A percentile compares a stretch with the other conserved stretches of the same genome.
phyloP scores from a whole-genome alignment of 2,329 filamentous ascomycete species.

The Capronia coronata region DNA sequence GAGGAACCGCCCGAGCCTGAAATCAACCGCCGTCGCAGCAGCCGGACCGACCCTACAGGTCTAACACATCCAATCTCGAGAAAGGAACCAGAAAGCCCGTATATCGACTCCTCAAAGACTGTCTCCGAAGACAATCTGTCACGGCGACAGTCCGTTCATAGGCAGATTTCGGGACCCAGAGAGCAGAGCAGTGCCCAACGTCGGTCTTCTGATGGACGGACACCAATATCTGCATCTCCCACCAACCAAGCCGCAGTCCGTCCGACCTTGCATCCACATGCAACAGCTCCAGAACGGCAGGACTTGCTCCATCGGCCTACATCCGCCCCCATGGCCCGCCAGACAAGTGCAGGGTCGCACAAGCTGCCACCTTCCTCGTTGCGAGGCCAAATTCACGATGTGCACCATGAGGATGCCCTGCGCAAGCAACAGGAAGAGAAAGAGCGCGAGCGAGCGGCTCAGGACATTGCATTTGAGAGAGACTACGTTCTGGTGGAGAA shows the following conservation, averaged over 20 bases:
- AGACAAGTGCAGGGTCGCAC: slow-evolving; percentile 45
- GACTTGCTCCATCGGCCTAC: slow-evolving; percentile 35
- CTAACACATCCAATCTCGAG: slow-evolving; percentile 19
- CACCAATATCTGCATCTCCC: slow-evolving; percentile 25
- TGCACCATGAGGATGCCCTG: slow-evolving; percentile 32
- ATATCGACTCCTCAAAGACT: slow-evolving; percentile 18
- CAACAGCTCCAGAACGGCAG: slow-evolving; percentile 39
- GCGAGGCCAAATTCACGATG: slow-evolving; percentile 42
- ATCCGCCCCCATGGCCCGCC: slow-evolving; percentile 52
- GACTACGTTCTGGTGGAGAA: slow-evolving; percentile 97
- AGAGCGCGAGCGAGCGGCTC: slow-evolving; percentile 61
- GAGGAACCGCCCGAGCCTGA: slow-evolving; percentile 4
- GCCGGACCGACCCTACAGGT: slow-evolving; percentile 23
- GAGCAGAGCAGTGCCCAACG: slow-evolving; percentile 13
- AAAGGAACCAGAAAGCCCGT: slow-evolving; percentile 25
- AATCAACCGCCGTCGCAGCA: slow-evolving; percentile 19
- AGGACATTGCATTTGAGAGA: slow-evolving; percentile 82
- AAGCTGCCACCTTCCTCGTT: slow-evolving; percentile 39
- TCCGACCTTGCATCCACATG: slow-evolving; percentile 33
- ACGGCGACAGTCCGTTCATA: slow-evolving; percentile 16
- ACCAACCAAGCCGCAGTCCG: slow-evolving; percentile 27
- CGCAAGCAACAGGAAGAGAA: slow-evolving; percentile 36
- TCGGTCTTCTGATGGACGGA: slow-evolving; percentile 12
- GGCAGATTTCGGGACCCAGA: slow-evolving; percentile 22
- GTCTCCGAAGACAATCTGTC: slow-evolving; percentile 17